These are phyloP conservation scores for Fusarium xyrophilum DNA, from an alignment of 2,329 filamentous ascomycete genomes.

Conservation along the genomic window DNA sequence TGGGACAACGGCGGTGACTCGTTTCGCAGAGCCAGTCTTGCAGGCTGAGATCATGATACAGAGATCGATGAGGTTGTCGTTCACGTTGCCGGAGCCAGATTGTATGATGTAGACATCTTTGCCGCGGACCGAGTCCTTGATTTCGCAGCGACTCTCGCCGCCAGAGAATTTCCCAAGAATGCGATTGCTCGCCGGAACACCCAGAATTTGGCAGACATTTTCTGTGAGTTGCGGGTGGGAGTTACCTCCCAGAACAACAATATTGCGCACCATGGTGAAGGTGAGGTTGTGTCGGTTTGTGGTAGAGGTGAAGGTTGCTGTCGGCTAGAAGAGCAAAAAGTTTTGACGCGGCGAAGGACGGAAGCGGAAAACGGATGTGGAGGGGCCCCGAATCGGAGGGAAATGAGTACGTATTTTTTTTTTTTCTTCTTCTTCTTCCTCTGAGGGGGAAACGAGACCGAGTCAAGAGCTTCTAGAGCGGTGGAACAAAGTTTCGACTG, in stretches of 20 bases:
- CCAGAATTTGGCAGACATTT: constrained; percentile 85
- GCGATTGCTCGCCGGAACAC: constrained; percentile 83
- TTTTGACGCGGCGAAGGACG: constrained; percentile 39
- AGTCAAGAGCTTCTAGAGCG: constrained; percentile 12
- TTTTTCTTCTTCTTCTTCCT: constrained; percentile 14
- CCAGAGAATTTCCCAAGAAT: constrained; percentile 92
- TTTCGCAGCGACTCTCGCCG: constrained; percentile 93
- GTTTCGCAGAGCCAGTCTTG: constrained; percentile 89
- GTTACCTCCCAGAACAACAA: constrained; percentile 90
- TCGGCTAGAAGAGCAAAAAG: constrained; percentile 34
- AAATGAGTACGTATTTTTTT: constrained; percentile 19
- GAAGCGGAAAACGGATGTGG: constrained; percentile 41
- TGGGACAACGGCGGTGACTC: constrained; percentile 92
- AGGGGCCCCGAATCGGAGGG: constrained; percentile 42
- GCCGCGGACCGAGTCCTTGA: constrained; percentile 92
- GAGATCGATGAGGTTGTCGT: constrained; percentile 95
- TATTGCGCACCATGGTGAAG: constrained; percentile 83
- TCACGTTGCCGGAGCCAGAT: constrained; percentile 89
- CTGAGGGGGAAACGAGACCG: constrained; percentile 14
- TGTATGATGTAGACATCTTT: constrained; percentile 99
- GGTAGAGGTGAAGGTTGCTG: constrained; percentile 9
- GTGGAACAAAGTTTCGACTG: constrained; percentile 14
- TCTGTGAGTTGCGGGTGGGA: constrained; percentile 90
- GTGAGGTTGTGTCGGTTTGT: constrained; percentile 23
- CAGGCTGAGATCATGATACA: constrained; percentile 99